Evolutionary conservation across 768 basidiomycete species (phyloP).

Genomic region (Naematelia encephala): DNA sequence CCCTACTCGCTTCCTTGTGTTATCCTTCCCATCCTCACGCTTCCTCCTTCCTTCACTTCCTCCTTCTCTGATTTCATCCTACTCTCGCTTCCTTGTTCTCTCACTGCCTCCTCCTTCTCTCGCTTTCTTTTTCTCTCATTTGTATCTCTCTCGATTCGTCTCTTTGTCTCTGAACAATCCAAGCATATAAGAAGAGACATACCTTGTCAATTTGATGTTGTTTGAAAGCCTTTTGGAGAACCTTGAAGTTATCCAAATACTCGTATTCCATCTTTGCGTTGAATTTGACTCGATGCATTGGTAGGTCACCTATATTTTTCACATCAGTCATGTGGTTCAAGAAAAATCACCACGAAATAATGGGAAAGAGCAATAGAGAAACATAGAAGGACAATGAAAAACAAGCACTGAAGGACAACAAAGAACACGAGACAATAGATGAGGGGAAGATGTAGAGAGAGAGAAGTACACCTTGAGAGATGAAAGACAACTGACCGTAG

Average conservation of each 20-base stretch:
- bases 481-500: constrained; percentile 62
- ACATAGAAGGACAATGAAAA: too few species aligned
- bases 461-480: not conserved
- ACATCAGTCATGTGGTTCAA: not conserved
- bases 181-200: constrained; percentile 41
- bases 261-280: constrained; percentile 92
- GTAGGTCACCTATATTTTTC: constrained; percentile 83
- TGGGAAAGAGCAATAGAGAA: too few species aligned
- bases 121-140: too few species aligned
- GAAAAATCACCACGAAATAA: too few species aligned
- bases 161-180: too few species aligned
- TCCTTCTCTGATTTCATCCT: not conserved
- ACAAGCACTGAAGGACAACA: too few species aligned
- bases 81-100: too few species aligned
- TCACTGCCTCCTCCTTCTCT: too few species aligned
- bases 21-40: not conserved
- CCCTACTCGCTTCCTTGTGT: not conserved
- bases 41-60: not conserved
- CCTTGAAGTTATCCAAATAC: constrained; percentile 89
- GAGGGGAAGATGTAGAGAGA: not conserved
- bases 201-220: constrained; percentile 91
- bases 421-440: constrained; percentile 15
- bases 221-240: constrained; percentile 90
- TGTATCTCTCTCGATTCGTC: too few species aligned
- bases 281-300: constrained; percentile 91